Evolutionary conservation across 2,329 filamentous ascomycete genomes (phyloP).

Genomic region (Bimuria novae-zelandiae): DNA sequence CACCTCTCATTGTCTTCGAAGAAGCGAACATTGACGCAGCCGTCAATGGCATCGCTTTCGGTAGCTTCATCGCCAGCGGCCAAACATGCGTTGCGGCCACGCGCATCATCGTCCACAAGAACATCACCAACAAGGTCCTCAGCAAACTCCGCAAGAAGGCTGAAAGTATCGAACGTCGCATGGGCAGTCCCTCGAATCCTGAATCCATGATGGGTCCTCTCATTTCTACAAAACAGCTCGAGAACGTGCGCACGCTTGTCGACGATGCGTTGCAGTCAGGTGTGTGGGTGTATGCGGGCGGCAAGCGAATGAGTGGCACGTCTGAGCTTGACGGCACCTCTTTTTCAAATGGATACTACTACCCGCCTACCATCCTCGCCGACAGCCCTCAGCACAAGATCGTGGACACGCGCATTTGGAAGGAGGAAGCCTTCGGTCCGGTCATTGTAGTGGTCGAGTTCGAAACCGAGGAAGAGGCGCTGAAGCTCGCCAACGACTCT

Average conservation of each 20-base stretch:
- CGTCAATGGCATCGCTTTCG: slow-evolving; percentile 47
- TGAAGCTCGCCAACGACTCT: slow-evolving; percentile 55
- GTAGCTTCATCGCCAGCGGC: slow-evolving; percentile 57
- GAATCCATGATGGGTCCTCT: slow-evolving; percentile 68
- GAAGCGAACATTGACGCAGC: slow-evolving; percentile 43
- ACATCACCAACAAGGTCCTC: slow-evolving; percentile 48
- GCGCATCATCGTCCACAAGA: slow-evolving; percentile 56
- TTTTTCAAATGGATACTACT: slow-evolving; percentile 58
- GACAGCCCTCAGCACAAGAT: slow-evolving; percentile 37
- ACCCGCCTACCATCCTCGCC: slow-evolving; percentile 52
- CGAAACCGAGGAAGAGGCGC: slow-evolving; percentile 53
- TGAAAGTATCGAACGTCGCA: slow-evolving; percentile 58
- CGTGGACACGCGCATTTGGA: slow-evolving; percentile 45
- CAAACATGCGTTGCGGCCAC: slow-evolving; percentile 63
- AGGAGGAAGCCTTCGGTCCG: slow-evolving; percentile 58
- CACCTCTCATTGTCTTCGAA: slow-evolving; percentile 45
- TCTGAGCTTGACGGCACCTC: slow-evolving; percentile 59
- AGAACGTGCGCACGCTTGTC: slow-evolving; percentile 44
- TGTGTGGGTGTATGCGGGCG: slow-evolving; percentile 53
- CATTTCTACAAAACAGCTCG: slow-evolving; percentile 59
- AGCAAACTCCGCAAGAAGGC: slow-evolving; percentile 48
- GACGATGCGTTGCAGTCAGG: slow-evolving; percentile 44
- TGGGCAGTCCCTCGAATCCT: slow-evolving; percentile 62
- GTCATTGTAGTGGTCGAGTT: slow-evolving; percentile 57
- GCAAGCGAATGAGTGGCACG: slow-evolving; percentile 52